phyloP scores from a whole-genome alignment of 805 yeast genomes.

The Starmera pachycereana region DNA sequence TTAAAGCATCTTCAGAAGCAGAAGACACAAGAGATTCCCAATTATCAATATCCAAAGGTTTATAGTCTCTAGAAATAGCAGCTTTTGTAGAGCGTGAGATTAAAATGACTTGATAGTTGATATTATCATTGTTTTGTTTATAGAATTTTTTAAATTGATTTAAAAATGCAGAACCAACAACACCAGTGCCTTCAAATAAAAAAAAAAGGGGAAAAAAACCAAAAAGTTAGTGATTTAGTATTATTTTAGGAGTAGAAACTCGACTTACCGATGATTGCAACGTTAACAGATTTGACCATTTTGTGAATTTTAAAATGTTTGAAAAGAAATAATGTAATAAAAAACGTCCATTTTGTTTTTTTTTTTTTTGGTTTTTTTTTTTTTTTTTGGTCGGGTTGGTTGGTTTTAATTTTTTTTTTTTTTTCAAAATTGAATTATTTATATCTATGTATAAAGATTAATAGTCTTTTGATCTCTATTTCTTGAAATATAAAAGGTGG shows the following conservation, averaged over 20 bases:
- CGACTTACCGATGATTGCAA: constrained; percentile 56
- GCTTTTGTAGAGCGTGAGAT: constrained; percentile 71
- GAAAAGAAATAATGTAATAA: too few species aligned
- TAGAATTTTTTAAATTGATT: constrained; percentile 49
- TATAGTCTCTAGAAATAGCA: constrained; percentile 54
- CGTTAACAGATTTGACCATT: constrained; percentile 48
- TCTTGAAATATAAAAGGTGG: too few species aligned
- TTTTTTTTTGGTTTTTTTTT: too few species aligned
- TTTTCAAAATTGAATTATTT: too few species aligned
- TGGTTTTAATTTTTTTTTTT: too few species aligned
- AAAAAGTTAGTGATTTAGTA: too few species aligned
- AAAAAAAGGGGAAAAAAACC: constrained; percentile 9
- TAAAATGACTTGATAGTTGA: constrained; percentile 67
- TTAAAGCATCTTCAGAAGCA: constrained; percentile 34
- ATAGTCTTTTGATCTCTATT: too few species aligned
- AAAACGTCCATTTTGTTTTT: too few species aligned
- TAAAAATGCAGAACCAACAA: constrained; percentile 88
- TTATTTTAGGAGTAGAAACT: too few species aligned
- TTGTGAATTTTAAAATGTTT: constrained; percentile 1
- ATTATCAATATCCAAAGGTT: constrained; percentile 53
- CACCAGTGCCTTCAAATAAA: constrained; percentile 59
- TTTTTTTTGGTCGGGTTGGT: too few species aligned
- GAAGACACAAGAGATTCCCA: constrained; percentile 44
- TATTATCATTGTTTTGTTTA: neutral
- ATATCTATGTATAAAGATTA: too few species aligned